Conservation (phyloP, 176 grass and related monocot species). For the Phoenix roebelenii region DNA sequence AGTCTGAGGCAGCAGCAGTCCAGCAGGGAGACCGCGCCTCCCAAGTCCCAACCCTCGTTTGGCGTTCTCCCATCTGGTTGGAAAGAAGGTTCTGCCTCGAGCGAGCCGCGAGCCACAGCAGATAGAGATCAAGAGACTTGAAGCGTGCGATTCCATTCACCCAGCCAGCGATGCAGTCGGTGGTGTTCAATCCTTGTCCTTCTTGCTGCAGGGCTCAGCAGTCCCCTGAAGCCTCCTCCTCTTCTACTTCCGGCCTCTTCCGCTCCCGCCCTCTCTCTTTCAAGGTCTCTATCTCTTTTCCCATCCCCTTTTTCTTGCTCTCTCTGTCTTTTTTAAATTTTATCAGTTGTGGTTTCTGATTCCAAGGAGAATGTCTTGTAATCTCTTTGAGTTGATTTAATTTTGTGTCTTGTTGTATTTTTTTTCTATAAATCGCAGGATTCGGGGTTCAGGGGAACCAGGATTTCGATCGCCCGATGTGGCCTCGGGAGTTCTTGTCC, state of each 20-base stretch:
- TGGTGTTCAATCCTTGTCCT: slow-evolving; percentile 29
- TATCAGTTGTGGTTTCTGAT: slow-evolving; percentile 3
- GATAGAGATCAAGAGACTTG: background rate
- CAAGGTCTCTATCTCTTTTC: background rate
- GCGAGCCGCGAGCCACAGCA: too few species aligned
- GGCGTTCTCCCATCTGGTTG: too few species aligned
- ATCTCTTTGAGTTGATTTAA: background rate
- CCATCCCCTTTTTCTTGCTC: background rate
- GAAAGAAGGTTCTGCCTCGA: too few species aligned
- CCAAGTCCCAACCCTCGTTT: too few species aligned
- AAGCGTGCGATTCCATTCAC: too few species aligned
- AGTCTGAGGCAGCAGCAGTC: too few species aligned
- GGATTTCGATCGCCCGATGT: slow-evolving; percentile 4
- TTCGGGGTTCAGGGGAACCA: slow-evolving; percentile 13
- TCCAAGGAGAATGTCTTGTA: background rate
- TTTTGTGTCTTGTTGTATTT: background rate
- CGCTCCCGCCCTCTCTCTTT: slow-evolving; percentile 16
- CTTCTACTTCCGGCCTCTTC: slow-evolving; percentile 16
- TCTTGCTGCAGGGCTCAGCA: slow-evolving; percentile 12
- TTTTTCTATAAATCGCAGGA: slow-evolving; percentile 13
- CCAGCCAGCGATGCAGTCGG: slow-evolving; percentile 37
- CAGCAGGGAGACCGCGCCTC: too few species aligned
- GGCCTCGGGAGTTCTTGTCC: slow-evolving; percentile 7
- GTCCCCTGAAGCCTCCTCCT: slow-evolving; percentile 28
- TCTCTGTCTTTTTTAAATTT: background rate